phyloP scores from a whole-genome alignment of 1,284 basidiomycete genomes.

The Austropuccinia psidii region DNA sequence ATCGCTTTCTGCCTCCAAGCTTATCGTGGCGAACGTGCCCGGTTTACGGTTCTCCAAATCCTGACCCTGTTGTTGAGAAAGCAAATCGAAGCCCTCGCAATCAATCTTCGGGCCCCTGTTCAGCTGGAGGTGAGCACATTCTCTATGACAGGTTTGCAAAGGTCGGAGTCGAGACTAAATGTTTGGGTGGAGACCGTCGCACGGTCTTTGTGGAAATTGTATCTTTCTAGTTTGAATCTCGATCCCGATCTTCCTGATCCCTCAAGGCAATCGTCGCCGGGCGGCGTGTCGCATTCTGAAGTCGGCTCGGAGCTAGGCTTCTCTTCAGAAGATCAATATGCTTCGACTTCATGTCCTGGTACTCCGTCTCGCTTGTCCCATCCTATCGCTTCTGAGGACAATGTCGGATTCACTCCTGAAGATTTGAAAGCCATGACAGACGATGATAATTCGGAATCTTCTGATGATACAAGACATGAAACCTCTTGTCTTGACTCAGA shows the following conservation, averaged over 20 bases:
- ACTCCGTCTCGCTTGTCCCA: not conserved
- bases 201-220: constrained; percentile 8
- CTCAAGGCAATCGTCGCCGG: not conserved
- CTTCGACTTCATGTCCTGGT: not conserved
- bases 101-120: not conserved
- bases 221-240: not conserved
- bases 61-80: constrained; percentile 25
- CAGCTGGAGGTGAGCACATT: constrained; percentile 9
- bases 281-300: not conserved
- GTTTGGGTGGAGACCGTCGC: not conserved
- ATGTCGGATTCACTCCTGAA: constrained; percentile 20
- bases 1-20: not conserved
- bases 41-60: constrained; percentile 17
- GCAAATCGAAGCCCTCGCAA: constrained; percentile 22
- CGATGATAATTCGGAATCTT: not conserved
- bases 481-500: not conserved
- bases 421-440: constrained; percentile 19
- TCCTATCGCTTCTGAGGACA: not conserved
- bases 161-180: not conserved
- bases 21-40: constrained; percentile 18
- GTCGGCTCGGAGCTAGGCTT: not conserved
- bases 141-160: not conserved
- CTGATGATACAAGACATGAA: not conserved
- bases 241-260: not conserved
- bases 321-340: not conserved